Evolutionary conservation across 129 eudicot genomes (phyloP).

Genomic region (Tagetes patula): DNA sequence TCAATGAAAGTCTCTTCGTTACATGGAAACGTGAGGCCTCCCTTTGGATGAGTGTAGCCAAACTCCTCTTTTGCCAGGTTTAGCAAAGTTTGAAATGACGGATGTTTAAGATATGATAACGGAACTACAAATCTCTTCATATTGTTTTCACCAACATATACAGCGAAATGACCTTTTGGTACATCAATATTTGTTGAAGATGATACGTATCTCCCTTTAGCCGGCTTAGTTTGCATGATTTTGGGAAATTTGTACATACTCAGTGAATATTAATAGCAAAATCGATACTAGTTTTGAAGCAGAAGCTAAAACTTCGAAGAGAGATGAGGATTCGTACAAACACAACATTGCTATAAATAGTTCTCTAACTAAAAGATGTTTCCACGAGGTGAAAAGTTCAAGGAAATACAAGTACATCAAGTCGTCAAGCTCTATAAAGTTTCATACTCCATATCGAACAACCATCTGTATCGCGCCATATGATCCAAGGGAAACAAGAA

Average conservation of each 20-base stretch:
- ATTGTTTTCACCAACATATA: conserved; percentile 21
- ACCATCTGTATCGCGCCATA: too few relatives aligned
- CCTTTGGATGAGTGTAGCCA: conserved; percentile 26
- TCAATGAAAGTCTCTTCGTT: conserved; percentile 32
- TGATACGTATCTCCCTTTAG: neutral
- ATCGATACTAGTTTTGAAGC: neutral
- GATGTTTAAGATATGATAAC: conserved; percentile 20
- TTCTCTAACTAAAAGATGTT: too few relatives aligned
- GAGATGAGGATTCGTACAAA: neutral
- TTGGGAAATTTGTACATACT: neutral
- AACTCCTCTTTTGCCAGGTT: conserved; percentile 21
- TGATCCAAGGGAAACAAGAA: too few relatives aligned
- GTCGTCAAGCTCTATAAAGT: too few relatives aligned
- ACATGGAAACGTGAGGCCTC: conserved; percentile 29
- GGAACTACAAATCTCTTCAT: conserved; percentile 30
- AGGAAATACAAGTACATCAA: too few relatives aligned
- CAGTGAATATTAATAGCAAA: neutral
- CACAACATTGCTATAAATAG: too few relatives aligned
- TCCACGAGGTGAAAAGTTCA: too few relatives aligned
- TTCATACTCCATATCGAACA: too few relatives aligned
- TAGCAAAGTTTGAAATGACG: conserved; percentile 9
- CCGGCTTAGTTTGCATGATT: conserved; percentile 5
- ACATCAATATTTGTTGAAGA: neutral
- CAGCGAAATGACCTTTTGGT: conserved; percentile 9
- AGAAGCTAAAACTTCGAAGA: neutral